These are phyloP conservation scores for Epichloe elymi DNA, from an alignment of 2,329 filamentous ascomycete species.

Conservation along the genomic window DNA sequence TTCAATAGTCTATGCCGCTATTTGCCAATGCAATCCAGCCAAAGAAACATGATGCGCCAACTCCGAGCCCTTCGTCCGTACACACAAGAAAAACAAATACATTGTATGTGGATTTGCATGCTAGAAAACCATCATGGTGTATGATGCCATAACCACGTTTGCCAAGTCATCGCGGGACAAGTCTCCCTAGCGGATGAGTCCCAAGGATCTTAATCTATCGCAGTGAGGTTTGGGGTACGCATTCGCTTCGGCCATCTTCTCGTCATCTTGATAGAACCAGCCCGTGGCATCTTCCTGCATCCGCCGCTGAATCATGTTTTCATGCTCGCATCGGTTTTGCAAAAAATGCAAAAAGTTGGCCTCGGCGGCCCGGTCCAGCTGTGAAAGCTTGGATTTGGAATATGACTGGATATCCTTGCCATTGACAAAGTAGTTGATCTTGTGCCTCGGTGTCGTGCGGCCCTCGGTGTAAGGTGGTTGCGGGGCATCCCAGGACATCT, in stretches of 20 bases:
- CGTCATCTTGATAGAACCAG: conserved; percentile 73
- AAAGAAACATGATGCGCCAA: conserved; percentile 2
- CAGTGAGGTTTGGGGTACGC: conserved; percentile 39
- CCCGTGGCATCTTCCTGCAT: conserved; percentile 69
- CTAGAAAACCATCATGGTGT: neutral
- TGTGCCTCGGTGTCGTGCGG: conserved; percentile 56
- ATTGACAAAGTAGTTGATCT: conserved; percentile 76
- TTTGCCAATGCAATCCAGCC: neutral
- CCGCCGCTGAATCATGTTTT: conserved; percentile 51
- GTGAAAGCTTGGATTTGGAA: conserved; percentile 52
- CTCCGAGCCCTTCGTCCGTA: conserved; percentile 1
- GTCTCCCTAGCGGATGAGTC: conserved; percentile 13
- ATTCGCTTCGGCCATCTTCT: conserved; percentile 61
- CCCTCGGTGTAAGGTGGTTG: conserved; percentile 59
- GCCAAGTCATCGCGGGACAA: neutral
- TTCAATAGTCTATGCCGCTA: neutral
- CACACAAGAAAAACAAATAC: neutral
- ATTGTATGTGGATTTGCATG: neutral
- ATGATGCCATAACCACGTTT: neutral
- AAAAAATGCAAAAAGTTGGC: conserved; percentile 55
- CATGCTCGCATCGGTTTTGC: conserved; percentile 59
- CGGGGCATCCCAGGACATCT: conserved; percentile 63
- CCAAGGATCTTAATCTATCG: conserved; percentile 33
- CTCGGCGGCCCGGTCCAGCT: conserved; percentile 70
- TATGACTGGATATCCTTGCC: conserved; percentile 63